Evolutionary conservation across 2,329 filamentous ascomycete species (phyloP).

Genomic region (Drechmeria coniospora): DNA sequence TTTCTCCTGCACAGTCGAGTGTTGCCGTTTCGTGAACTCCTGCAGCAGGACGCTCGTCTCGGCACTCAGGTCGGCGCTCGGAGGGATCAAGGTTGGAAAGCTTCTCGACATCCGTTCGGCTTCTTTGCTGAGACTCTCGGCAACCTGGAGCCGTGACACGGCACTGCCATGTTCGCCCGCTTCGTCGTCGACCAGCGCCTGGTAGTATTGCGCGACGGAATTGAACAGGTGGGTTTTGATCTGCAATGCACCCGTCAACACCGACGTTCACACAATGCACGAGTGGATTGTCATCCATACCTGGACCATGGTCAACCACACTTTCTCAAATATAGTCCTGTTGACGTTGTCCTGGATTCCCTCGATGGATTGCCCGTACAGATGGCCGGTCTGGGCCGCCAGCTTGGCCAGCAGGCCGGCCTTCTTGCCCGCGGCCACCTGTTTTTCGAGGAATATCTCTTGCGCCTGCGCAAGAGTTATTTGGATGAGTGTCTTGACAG

Average conservation of each 20-base stretch:
- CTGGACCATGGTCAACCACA: conserved; percentile 75
- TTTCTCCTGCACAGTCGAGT: conserved; percentile 67
- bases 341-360: conserved; percentile 85
- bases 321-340: conserved; percentile 84
- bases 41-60: conserved; percentile 61
- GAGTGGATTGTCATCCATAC: too few species aligned
- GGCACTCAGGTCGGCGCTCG: conserved; percentile 67
- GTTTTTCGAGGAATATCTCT: conserved; percentile 95
- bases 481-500: conserved; percentile 83
- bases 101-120: conserved; percentile 60
- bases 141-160: conserved; percentile 67
- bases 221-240: conserved; percentile 70
- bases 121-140: conserved; percentile 64
- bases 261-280: too few species aligned
- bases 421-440: conserved; percentile 85
- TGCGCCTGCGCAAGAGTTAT: conserved; percentile 93
- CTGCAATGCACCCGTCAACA: conserved; percentile 17
- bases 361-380: conserved; percentile 79
- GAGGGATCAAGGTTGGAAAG: conserved; percentile 66
- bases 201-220: conserved; percentile 84
- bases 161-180: conserved; percentile 74
- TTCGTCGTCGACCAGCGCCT: conserved; percentile 81
- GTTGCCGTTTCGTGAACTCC: conserved; percentile 75
- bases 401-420: conserved; percentile 81
- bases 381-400: conserved; percentile 73